Conservation (phyloP, 371 early-diverging fungal genomes). For the Rhizopus stolonifer region DNA sequence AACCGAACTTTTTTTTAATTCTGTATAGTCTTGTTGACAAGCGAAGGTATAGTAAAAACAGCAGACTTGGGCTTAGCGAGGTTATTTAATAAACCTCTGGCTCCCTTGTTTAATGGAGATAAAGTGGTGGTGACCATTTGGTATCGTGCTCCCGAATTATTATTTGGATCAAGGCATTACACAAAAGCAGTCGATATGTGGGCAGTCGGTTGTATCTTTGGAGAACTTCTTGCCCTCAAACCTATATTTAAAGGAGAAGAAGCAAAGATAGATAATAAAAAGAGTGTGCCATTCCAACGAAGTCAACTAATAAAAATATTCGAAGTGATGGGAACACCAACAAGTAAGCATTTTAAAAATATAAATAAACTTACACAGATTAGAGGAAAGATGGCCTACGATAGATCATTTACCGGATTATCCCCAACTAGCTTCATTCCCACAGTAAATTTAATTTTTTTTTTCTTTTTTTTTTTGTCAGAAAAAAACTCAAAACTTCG, state of each 20-base stretch:
- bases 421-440: conserved; percentile 52
- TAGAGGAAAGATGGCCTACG: conserved; percentile 79
- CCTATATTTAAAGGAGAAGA: conserved; percentile 96
- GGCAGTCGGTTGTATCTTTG: conserved; percentile 96
- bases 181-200: conserved; percentile 93
- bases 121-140: conserved; percentile 97
- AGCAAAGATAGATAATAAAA: conserved; percentile 86
- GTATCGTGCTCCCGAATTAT: conserved; percentile 96
- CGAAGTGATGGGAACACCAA: conserved; percentile 87
- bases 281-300: conserved; percentile 87
- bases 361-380: conserved; percentile 19
- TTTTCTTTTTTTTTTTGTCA: neutral
- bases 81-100: conserved; percentile 76
- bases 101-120: conserved; percentile 84
- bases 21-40: conserved; percentile 73
- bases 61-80: conserved; percentile 92
- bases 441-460: conserved; percentile 45
- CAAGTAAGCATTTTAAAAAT: conserved; percentile 62
- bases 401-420: conserved; percentile 77
- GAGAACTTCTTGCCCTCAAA: conserved; percentile 82
- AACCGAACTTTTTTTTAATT: neutral
- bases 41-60: conserved; percentile 86
- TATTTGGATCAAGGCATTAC: conserved; percentile 91
- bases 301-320: conserved; percentile 89
- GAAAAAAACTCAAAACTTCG: too few relatives aligned